Base-by-base conservation (phyloP, 441 rosid species). In the Populus tomentosa region DNA sequence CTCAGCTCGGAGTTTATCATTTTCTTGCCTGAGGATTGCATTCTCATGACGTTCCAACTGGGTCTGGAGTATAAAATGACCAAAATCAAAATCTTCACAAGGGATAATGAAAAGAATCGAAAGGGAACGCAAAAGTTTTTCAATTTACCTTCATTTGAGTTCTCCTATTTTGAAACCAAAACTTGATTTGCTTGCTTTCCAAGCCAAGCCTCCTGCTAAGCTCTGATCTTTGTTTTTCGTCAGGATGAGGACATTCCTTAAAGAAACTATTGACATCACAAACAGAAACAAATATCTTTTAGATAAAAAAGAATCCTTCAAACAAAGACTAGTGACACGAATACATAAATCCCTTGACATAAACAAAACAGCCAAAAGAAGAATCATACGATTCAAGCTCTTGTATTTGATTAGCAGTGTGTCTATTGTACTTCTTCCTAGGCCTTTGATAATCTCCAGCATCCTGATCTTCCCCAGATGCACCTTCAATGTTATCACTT, bases 151-250 rank as follows among this genome's bases (percentile, higher is more conserved):
- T 93, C 92, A 93, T 88, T 80, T 94, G 98, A 70, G 98, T 91
- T 71, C 98, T 87, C 59, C 95, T 89, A 78, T 94, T 95, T 74
- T 95, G 98, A 71, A 95, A 95, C 98, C 98, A 95, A 80, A 93
- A 93, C 72, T 95, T 95, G 77, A 95, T 89, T 81, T 95, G 98
- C 38, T 86, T 88, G 72, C 84, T 88, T 76, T 93, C 96, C 72
- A 95, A 82, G 78, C 90, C 87, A 71, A 95, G 93, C 72, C 88
- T 76, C 72, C 85, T 88, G 80, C 98, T 89, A 6, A 95, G 94
- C 70, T 93, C 97, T 72, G 79, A 73, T 76, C 98, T 90, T 75
- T 90, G 98, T 67, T 92, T 90, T 77, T 95, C 98, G 69, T 92
- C 97, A 9, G 97, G 98, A 83, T 95, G 97, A 78, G 98, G 97